Evolutionary conservation across 1,284 basidiomycete species (phyloP), one percentile per base, ranked within the genome.

Genomic region (Salmacisia buchloeana): DNA sequence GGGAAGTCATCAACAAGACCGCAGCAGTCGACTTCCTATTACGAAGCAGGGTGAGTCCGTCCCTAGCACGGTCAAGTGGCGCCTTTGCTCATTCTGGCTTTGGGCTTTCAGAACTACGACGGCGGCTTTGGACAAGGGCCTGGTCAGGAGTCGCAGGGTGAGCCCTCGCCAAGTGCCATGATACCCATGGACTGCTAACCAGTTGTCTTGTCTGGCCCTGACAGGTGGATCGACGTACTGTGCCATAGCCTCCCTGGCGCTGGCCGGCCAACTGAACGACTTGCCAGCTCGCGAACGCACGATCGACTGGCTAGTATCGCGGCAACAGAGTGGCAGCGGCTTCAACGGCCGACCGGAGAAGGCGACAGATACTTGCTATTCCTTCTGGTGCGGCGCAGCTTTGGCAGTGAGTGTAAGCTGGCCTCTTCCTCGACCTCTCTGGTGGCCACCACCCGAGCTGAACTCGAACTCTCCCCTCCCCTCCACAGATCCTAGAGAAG

Each of bases 151-250:
- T 89, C 92, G 2, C 88, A 94, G 80, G 92, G 91, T 88, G 64
- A 43, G 82, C 18, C 2, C 9, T 38, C 18, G 36, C 36, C n/a
- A n/a, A 35, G 23, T 46, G 45, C 1, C 9, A n/a, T 43, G 12
- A 6, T 33, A 10, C 58, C 21, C 21, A 18, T 21, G 12, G 58
- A 23, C 23, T 15, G 18, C 5, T 27, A 29, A 4, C 18, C 31
- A 4, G 9, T n/a, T 38, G 18, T 6, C 9, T 6, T 25, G 15
- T 29, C 21, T 29, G 12, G 27, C 13, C 12, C 4, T 3, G 29
- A 39, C 12, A 91, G 92, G 92, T 23, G 94, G 94, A 4, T 91
- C 92, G 38, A 94, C 94, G 0, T 97, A 97, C 80, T 96, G 91
- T 71, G 89, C 89, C 0, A 78, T 96, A 13, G 91, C 93, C 0